A percentile compares a stretch with the other conserved stretches of the same genome.
These are phyloP conservation scores for Russula ochroleuca DNA, from an alignment of 768 basidiomycete genomes.

Conservation along the genomic window DNA sequence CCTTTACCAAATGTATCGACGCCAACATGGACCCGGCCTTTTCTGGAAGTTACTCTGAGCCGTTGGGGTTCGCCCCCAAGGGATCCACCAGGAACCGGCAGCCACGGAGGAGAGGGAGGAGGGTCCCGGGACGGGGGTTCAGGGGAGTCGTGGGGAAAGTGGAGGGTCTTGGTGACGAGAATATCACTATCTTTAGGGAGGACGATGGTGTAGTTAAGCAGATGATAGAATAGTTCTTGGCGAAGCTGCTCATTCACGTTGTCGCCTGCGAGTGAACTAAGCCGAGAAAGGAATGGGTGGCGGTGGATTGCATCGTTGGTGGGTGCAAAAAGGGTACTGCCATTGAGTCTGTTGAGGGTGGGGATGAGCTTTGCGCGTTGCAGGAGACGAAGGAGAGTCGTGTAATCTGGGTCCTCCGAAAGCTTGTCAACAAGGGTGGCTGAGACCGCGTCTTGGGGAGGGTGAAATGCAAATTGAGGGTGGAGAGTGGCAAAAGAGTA, in stretches of 20 bases:
- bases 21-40: constrained; percentile 53
- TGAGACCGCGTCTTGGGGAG: constrained; percentile 34
- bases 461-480: constrained; percentile 36
- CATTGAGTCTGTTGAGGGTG: constrained; percentile 81
- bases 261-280: constrained; percentile 51
- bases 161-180: constrained; percentile 54
- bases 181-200: constrained; percentile 41
- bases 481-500: constrained; percentile 40
- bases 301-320: constrained; percentile 84
- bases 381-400: constrained; percentile 67
- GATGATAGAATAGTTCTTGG: constrained; percentile 91
- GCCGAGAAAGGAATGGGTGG: constrained; percentile 39
- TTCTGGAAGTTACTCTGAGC: constrained; percentile 56
- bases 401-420: constrained; percentile 68
- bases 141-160: constrained; percentile 59
- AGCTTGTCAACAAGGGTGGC: constrained; percentile 78
- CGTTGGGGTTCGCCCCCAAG: constrained; percentile 80
- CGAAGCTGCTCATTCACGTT: constrained; percentile 81
- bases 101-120: constrained; percentile 78
- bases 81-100: constrained; percentile 77
- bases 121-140: constrained; percentile 63
- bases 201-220: constrained; percentile 75
- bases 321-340: constrained; percentile 87
- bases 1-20: constrained; percentile 77
- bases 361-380: constrained; percentile 87